phyloP scores from a whole-genome alignment of 2,329 filamentous ascomycete species.

The Pseudogymnoascus sp. region DNA sequence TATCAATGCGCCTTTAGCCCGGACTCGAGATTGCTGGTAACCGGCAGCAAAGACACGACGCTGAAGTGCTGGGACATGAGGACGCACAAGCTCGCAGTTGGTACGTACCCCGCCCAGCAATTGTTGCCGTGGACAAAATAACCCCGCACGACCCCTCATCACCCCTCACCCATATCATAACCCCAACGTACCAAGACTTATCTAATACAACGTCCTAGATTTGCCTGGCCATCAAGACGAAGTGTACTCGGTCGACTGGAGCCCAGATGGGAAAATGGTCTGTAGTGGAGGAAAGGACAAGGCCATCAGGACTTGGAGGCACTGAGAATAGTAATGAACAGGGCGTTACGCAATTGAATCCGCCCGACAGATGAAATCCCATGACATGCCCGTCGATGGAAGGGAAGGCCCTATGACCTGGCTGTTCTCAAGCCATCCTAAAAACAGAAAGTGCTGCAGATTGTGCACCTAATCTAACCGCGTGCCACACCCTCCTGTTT shows the following conservation, averaged over 20 bases:
- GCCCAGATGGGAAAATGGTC: slow-evolving; percentile 79
- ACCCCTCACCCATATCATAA: slow-evolving; percentile 7
- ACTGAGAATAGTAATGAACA: slow-evolving; percentile 34
- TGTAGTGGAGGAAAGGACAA: slow-evolving; percentile 93
- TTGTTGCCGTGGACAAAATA: background rate
- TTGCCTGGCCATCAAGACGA: slow-evolving; percentile 87
- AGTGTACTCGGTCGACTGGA: slow-evolving; percentile 94
- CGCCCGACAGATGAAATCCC: background rate
- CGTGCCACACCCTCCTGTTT: background rate
- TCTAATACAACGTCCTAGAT: slow-evolving; percentile 44
- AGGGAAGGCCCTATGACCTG: slow-evolving; percentile 3
- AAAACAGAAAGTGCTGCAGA: slow-evolving; percentile 10
- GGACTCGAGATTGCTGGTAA: slow-evolving; percentile 83
- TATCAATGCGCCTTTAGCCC: slow-evolving; percentile 91
- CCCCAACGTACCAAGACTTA: background rate
- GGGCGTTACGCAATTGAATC: background rate
- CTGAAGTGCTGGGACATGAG: slow-evolving; percentile 92
- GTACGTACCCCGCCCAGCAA: slow-evolving; percentile 20
- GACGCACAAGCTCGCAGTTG: slow-evolving; percentile 66
- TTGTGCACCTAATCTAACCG: background rate
- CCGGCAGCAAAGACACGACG: slow-evolving; percentile 84
- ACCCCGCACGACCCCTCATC: slow-evolving; percentile 7
- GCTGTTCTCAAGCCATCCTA: background rate
- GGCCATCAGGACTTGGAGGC: slow-evolving; percentile 60
- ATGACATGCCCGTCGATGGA: background rate